Evolutionary conservation across 2,329 filamentous ascomycete species (phyloP).

Genomic region (Ascosphaera apis): DNA sequence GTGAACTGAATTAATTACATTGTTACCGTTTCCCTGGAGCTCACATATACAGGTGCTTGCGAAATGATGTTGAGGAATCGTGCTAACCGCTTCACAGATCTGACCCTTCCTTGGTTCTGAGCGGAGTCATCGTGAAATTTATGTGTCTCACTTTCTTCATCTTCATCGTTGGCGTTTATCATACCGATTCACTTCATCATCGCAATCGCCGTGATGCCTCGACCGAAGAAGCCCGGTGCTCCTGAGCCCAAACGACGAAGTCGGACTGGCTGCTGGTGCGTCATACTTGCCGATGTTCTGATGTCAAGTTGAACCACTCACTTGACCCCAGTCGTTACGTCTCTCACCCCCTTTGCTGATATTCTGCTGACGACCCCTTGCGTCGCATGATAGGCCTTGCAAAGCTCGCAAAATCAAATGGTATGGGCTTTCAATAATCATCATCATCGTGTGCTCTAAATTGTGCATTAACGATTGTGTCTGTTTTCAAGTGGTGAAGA

Average conservation of each 20-base stretch:
- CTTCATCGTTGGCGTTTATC: too few relatives aligned
- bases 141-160: too few relatives aligned
- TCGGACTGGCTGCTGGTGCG: conserved; percentile 40
- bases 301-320: conserved; percentile 4
- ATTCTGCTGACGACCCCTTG: neutral
- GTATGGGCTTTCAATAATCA: conserved; percentile 11
- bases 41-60: too few relatives aligned
- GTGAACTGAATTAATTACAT: too few relatives aligned
- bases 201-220: conserved; percentile 25
- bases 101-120: too few relatives aligned
- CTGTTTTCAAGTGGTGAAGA: conserved; percentile 38
- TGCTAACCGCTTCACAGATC: too few relatives aligned
- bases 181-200: too few relatives aligned
- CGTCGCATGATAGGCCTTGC: conserved; percentile 33
- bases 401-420: conserved; percentile 56
- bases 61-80: too few relatives aligned
- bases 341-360: conserved; percentile 1
- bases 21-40: too few relatives aligned
- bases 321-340: neutral
- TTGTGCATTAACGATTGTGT: conserved; percentile 2
- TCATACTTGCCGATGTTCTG: conserved; percentile 2
- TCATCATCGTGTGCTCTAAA: neutral
- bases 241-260: conserved; percentile 38
- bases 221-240: conserved; percentile 35
- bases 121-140: too few relatives aligned